These are phyloP conservation scores for Jaapia argillacea DNA, from an alignment of 768 basidiomycete species.

Conservation along the genomic window DNA sequence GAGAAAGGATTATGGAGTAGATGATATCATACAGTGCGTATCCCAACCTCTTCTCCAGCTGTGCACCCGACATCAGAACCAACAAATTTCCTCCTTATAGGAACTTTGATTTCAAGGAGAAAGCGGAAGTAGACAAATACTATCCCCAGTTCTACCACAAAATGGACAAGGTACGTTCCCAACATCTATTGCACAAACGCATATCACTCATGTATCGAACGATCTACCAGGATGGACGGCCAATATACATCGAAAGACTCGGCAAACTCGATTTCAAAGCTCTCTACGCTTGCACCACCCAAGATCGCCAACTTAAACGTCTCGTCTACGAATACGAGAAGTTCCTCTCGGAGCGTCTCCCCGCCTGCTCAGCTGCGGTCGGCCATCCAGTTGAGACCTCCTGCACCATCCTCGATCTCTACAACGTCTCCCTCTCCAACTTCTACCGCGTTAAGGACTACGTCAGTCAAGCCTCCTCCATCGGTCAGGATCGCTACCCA, in stretches of 20 bases:
- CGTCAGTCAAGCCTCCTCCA: slow-evolving; percentile 59
- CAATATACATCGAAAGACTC: slow-evolving; percentile 90
- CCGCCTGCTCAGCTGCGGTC: slow-evolving; percentile 57
- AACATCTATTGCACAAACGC: not conserved
- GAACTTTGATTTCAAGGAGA: slow-evolving; percentile 82
- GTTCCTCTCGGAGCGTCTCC: slow-evolving; percentile 70
- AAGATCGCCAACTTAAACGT: slow-evolving; percentile 79
- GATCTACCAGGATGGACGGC: slow-evolving; percentile 74
- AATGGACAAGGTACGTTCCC: slow-evolving; percentile 66
- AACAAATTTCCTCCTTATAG: slow-evolving; percentile 24
- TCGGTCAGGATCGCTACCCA: slow-evolving; percentile 89
- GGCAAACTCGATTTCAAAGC: slow-evolving; percentile 82
- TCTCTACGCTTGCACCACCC: slow-evolving; percentile 74
- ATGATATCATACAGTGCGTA: slow-evolving; percentile 61
- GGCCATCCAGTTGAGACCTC: slow-evolving; percentile 93
- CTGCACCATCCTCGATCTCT: slow-evolving; percentile 94
- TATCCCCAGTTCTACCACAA: slow-evolving; percentile 98
- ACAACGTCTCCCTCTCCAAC: slow-evolving; percentile 54
- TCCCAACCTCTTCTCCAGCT: not conserved
- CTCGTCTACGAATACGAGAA: slow-evolving; percentile 93
- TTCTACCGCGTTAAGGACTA: slow-evolving; percentile 94
- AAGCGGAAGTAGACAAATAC: slow-evolving; percentile 74
- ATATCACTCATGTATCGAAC: slow-evolving; percentile 1
- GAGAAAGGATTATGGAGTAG: slow-evolving; percentile 79
- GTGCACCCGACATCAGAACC: slow-evolving; percentile 1